Conservation (phyloP, 163 green algal species). For the Scenedesmus sp. region DNA sequence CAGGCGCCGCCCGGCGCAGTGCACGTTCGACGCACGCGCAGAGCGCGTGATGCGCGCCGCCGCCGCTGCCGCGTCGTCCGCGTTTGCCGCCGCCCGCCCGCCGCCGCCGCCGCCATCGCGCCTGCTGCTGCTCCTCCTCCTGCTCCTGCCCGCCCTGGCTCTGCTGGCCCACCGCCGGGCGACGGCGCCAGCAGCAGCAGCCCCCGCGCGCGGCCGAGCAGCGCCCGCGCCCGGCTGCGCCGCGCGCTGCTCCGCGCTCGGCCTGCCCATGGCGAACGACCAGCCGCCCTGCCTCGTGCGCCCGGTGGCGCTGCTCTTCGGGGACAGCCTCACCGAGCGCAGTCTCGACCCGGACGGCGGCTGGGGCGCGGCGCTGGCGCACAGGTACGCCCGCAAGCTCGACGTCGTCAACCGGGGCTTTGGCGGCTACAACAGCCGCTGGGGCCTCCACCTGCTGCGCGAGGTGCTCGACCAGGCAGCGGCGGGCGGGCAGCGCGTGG, state of each 20-base stretch:
- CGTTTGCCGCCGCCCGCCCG: too few relatives aligned
- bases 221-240: background rate
- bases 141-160: too few relatives aligned
- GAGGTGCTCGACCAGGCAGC: slow-evolving; percentile 16
- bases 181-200: background rate
- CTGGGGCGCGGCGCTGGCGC: slow-evolving; percentile 44
- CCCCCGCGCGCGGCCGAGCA: background rate
- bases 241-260: background rate
- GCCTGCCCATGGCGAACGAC: slow-evolving; percentile 18
- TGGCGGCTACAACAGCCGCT: slow-evolving; percentile 46
- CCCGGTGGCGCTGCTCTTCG: slow-evolving; percentile 39
- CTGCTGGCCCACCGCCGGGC: too few relatives aligned
- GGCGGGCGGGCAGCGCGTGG: background rate
- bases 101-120: too few relatives aligned
- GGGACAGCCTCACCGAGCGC: slow-evolving; percentile 48
- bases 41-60: too few relatives aligned
- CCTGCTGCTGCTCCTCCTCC: too few relatives aligned
- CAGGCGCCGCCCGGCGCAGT: too few relatives aligned
- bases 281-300: slow-evolving; percentile 24
- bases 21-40: too few relatives aligned
- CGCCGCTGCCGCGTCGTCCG: too few relatives aligned
- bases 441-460: slow-evolving; percentile 52
- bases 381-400: slow-evolving; percentile 37
- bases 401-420: background rate
- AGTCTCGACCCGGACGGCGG: slow-evolving; percentile 40